Percentiles rank a stretch among this genome's conserved stretches.
Evolutionary conservation across 441 rosid species (phyloP).

Genomic region (Pelargonium fulgidum): DNA sequence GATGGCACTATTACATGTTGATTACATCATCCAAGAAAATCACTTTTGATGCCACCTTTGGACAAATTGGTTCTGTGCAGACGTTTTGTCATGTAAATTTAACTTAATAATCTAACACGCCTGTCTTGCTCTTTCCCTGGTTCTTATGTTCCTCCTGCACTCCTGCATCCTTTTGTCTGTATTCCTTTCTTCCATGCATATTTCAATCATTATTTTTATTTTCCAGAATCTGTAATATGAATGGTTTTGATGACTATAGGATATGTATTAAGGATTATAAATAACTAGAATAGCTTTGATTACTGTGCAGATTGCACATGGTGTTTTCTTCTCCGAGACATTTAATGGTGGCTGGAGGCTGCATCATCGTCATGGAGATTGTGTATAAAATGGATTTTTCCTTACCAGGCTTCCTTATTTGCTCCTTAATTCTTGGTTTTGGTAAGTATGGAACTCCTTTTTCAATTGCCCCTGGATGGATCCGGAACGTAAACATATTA

Average conservation of each 20-base stretch:
- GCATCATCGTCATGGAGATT: slow-evolving; percentile 72
- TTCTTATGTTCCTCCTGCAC: background rate
- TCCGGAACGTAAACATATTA: background rate
- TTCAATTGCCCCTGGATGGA: background rate
- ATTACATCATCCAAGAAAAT: background rate
- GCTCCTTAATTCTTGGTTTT: slow-evolving; percentile 68
- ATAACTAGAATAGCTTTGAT: slow-evolving; percentile 13
- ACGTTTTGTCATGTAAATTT: background rate
- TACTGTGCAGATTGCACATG: slow-evolving; percentile 73
- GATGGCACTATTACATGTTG: no score
- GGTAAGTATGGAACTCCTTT: slow-evolving; percentile 38
- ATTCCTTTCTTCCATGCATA: background rate
- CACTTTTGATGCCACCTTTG: background rate
- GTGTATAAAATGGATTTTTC: slow-evolving; percentile 80
- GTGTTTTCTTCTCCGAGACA: slow-evolving; percentile 98
- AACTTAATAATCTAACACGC: background rate
- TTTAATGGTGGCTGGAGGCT: slow-evolving; percentile 75
- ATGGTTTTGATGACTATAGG: background rate
- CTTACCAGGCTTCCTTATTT: slow-evolving; percentile 63
- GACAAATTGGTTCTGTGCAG: slow-evolving; percentile 3
- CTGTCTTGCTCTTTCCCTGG: background rate
- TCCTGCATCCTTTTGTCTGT: background rate
- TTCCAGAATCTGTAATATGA: background rate
- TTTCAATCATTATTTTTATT: background rate
- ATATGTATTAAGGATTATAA: slow-evolving; percentile 4